phyloP scores from a whole-genome alignment of 192 early-diverging fungal species.

The Kappamyces sp. region DNA sequence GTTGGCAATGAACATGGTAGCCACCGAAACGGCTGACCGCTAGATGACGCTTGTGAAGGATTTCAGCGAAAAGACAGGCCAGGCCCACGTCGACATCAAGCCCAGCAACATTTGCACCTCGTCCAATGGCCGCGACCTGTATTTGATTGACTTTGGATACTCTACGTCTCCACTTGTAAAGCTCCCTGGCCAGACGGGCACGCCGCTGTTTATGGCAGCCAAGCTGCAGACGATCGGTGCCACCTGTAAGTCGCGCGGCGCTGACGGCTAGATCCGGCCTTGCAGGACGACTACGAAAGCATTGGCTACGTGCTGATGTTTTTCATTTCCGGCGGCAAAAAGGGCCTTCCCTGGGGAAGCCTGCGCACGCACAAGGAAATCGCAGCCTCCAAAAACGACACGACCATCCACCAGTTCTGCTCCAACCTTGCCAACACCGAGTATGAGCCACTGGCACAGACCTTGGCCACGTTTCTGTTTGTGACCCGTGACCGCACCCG shows the following conservation, averaged over 20 bases:
- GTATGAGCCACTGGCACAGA: slow-evolving; percentile 13
- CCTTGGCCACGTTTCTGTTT: slow-evolving; percentile 10
- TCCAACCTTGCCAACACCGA: slow-evolving; percentile 4
- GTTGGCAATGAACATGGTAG: slow-evolving; percentile 21
- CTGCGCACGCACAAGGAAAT: slow-evolving; percentile 28
- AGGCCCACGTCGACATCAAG: slow-evolving; percentile 30
- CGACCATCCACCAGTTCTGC: slow-evolving; percentile 20
- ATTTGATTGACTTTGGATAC: slow-evolving; percentile 33
- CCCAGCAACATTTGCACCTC: slow-evolving; percentile 28
- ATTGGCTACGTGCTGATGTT: slow-evolving; percentile 30
- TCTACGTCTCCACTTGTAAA: slow-evolving; percentile 19
- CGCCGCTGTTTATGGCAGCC: slow-evolving; percentile 30
- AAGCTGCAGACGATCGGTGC: slow-evolving; percentile 23
- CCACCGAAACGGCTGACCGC: neutral
- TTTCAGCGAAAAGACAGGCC: slow-evolving; percentile 15
- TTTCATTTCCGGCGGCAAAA: slow-evolving; percentile 28
- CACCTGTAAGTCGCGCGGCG: slow-evolving; percentile 11
- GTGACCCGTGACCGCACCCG: slow-evolving; percentile 15
- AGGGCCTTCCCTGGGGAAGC: slow-evolving; percentile 28
- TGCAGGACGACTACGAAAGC: slow-evolving; percentile 26
- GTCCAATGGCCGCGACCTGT: slow-evolving; percentile 12
- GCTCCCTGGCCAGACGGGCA: slow-evolving; percentile 31
- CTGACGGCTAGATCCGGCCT: slow-evolving; percentile 14
- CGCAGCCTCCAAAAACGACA: slow-evolving; percentile 21
- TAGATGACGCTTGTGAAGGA: slow-evolving; percentile 13